Conservation (phyloP, 1,284 basidiomycete species). For the Puccinia hordei region DNA sequence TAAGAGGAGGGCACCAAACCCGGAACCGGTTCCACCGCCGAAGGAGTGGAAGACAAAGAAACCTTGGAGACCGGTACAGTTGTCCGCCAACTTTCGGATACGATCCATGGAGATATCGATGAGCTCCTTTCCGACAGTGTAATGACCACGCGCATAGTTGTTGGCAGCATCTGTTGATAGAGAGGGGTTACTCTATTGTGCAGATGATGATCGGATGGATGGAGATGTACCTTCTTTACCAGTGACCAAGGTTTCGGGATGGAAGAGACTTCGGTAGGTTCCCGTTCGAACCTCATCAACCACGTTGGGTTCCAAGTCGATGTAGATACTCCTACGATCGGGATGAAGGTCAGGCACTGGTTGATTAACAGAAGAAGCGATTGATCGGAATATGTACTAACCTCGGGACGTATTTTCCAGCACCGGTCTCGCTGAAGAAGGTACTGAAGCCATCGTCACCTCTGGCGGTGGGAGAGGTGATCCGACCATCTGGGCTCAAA, state of each 20-base stretch:
- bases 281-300: slow-evolving; percentile 96
- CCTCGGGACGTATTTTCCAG: slow-evolving; percentile 56
- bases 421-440: slow-evolving; percentile 87
- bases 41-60: slow-evolving; percentile 99
- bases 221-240: slow-evolving; percentile 96
- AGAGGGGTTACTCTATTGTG: background rate
- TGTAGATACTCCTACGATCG: slow-evolving; percentile 70
- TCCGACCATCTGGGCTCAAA: slow-evolving; percentile 88
- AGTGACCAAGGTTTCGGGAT: slow-evolving; percentile 97
- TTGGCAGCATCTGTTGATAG: slow-evolving; percentile 33
- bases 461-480: slow-evolving; percentile 73
- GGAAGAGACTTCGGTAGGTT: slow-evolving; percentile 91
- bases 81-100: slow-evolving; percentile 92
- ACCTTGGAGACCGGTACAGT: slow-evolving; percentile 96
- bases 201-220: background rate
- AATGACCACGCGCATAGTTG: slow-evolving; percentile 89
- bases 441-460: slow-evolving; percentile 91
- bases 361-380: slow-evolving; percentile 54
- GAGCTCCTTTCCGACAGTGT: slow-evolving; percentile 62
- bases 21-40: slow-evolving; percentile 98
- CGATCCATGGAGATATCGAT: slow-evolving; percentile 86
- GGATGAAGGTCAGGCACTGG: background rate
- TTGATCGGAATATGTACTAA: slow-evolving; percentile 40
- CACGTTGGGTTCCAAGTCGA: slow-evolving; percentile 90
- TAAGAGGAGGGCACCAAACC: slow-evolving; percentile 94